These are phyloP conservation scores for Tanacetum coccineum DNA, from an alignment of 129 eudicot species.

Conservation along the genomic window DNA sequence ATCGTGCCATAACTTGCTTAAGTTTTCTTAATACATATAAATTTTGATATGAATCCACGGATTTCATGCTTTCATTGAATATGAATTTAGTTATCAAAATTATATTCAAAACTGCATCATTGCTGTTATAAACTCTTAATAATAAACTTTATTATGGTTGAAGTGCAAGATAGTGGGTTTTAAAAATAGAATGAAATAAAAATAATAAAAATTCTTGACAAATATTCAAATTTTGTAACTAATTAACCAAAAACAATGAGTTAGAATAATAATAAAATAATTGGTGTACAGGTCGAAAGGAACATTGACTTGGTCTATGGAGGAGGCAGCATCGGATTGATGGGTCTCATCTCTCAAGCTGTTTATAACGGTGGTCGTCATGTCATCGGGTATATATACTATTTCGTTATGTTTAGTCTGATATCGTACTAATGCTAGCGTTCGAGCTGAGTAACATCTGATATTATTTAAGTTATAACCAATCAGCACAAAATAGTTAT, in stretches of 20 bases:
- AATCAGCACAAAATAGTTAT: no score
- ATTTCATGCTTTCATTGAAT: conserved; percentile 21
- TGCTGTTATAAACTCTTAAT: no score
- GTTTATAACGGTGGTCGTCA: conserved; percentile 81
- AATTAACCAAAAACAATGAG: no score
- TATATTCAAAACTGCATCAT: no score
- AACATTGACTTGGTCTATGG: conserved; percentile 76
- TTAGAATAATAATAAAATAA: no score
- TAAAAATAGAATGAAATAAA: not conserved
- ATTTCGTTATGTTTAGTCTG: not conserved
- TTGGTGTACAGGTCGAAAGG: conserved; percentile 55
- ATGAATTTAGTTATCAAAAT: not conserved
- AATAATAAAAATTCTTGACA: not conserved
- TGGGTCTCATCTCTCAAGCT: conserved; percentile 70
- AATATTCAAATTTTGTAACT: no score
- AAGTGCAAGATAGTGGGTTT: not conserved
- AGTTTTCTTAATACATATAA: conserved; percentile 8
- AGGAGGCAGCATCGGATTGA: conserved; percentile 71
- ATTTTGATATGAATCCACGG: conserved; percentile 15
- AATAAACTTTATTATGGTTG: no score
- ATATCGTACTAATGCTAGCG: not conserved
- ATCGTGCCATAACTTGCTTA: not conserved
- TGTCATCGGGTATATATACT: conserved; percentile 55
- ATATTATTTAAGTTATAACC: no score
- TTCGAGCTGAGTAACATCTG: no score